These are phyloP conservation scores for Trametes villosa DNA, from an alignment of 768 basidiomycete genomes.

Conservation along the genomic window DNA sequence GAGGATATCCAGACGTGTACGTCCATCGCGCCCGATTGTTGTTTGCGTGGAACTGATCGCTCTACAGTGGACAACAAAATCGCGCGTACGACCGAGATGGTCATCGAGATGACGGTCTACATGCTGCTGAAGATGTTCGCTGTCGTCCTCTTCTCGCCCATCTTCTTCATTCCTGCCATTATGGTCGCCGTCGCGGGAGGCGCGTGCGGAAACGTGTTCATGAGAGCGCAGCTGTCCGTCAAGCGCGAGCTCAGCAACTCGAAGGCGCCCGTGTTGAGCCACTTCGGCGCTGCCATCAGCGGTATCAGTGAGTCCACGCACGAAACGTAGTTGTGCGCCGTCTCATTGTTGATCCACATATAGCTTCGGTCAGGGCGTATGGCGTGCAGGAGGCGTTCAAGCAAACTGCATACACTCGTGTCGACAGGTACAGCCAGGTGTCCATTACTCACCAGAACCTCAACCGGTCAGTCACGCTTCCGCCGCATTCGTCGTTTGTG, in stretches of 20 bases:
- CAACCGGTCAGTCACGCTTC: constrained; percentile 12
- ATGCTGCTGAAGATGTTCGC: constrained; percentile 43
- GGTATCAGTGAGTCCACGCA: constrained; percentile 43
- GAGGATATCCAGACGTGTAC: constrained; percentile 23
- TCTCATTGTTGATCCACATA: constrained; percentile 26
- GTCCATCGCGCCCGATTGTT: background rate
- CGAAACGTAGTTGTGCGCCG: background rate
- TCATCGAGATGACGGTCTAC: constrained; percentile 40
- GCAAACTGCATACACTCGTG: constrained; percentile 49
- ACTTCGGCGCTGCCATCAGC: constrained; percentile 55
- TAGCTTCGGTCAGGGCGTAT: constrained; percentile 65
- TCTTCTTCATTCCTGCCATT: constrained; percentile 45
- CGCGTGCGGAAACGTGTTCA: constrained; percentile 51
- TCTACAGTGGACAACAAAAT: constrained; percentile 40
- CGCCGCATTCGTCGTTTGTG: background rate
- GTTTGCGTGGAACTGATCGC: background rate
- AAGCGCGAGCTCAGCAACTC: constrained; percentile 58
- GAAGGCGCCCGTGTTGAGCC: constrained; percentile 51
- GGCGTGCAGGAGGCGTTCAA: constrained; percentile 56
- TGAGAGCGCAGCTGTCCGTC: constrained; percentile 57
- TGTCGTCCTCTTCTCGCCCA: constrained; percentile 43
- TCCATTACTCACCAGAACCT: constrained; percentile 53
- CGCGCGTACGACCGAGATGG: constrained; percentile 31
- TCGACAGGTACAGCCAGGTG: constrained; percentile 56
- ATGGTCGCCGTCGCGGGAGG: constrained; percentile 41